Evolutionary conservation across 2,329 filamentous ascomycete species (phyloP).

Genomic region (Thermoascus crustaceus): DNA sequence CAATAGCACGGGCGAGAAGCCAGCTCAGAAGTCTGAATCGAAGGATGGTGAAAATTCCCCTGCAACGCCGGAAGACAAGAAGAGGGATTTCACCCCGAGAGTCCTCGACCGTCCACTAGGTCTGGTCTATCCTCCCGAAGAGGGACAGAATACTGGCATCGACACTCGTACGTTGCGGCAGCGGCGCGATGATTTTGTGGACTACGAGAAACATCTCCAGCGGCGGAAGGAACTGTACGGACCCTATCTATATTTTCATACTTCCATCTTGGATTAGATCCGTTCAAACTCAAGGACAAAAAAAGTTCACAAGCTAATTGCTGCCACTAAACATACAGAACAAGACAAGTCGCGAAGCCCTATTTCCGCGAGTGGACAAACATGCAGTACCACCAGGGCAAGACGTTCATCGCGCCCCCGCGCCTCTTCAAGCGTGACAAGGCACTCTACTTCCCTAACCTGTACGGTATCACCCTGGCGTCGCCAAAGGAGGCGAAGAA

Average conservation of each 20-base stretch:
- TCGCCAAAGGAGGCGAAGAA: constrained; percentile 50
- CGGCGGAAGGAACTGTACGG: constrained; percentile 68
- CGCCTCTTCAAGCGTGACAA: constrained; percentile 74
- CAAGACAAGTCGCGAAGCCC: constrained; percentile 68
- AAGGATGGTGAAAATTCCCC: too few species aligned
- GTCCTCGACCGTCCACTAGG: constrained; percentile 69
- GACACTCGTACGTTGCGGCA: constrained; percentile 60
- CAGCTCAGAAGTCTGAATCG: too few species aligned
- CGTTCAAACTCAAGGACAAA: not conserved
- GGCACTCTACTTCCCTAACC: constrained; percentile 88
- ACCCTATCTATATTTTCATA: not conserved
- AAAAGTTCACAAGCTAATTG: not conserved
- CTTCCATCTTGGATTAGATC: not conserved
- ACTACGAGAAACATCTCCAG: constrained; percentile 76
- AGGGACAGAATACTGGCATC: constrained; percentile 74
- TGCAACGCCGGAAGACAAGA: not conserved
- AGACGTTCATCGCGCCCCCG: constrained; percentile 80
- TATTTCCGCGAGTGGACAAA: constrained; percentile 97
- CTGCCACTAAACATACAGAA: too few species aligned
- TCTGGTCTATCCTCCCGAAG: constrained; percentile 60
- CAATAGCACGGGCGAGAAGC: constrained; percentile 9
- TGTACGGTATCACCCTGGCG: constrained; percentile 68
- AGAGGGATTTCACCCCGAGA: constrained; percentile 43
- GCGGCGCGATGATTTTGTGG: constrained; percentile 68
- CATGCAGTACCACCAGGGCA: constrained; percentile 72